Evolutionary conservation across 768 basidiomycete genomes (phyloP), one percentile per base, ranked within the genome.

Genomic region (Boletus sp.): DNA sequence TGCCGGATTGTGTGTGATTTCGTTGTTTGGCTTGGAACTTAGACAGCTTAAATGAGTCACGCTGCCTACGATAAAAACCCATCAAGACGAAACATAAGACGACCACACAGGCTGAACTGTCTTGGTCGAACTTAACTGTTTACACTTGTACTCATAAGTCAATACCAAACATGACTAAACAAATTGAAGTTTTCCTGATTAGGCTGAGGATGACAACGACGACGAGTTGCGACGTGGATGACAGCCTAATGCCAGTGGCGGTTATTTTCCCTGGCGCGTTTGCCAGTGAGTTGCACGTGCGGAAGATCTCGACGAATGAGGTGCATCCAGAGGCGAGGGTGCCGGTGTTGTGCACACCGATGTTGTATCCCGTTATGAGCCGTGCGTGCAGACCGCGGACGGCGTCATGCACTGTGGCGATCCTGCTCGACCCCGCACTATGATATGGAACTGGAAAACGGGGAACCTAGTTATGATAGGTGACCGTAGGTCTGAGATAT

Each of bases 361-460:
- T 68, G 47, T 18, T 57, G 41, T 59, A 67, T 20, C 57, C 62
- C 18, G 40, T 66, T 47, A 63, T 59, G 53, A 71, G 57, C 32
- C 75, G 10, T 73, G 76, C 55, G 71, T 84, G 5, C 82, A 85
- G 65, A 73, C 85, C 47, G 82, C 76, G 2, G 77, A 78, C 29
- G 84, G 86, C 56, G 70, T 83, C 33, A 78, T 80, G 67, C 74
- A 75, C 52, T 75, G 71, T 61, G 48, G 68, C 35, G 64, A 71
- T 17, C 55, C 62, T 0, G 39, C 53, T 0, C 52, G 48, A 20
- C 66, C 76, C 10, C 67, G 60, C 10, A 71, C 72, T 18, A 57
- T 60, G n/a, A 45, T 67, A 29, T 85, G 82, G 81, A 79, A 83
- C 50, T 85, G 84, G 84, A 75, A 66, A 55, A 76, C 71, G 1